Percentiles rank a stretch among this genome's conserved stretches.
Evolutionary conservation across 805 yeast species (phyloP).

Genomic region (Crinitomyces ghanaensis): DNA sequence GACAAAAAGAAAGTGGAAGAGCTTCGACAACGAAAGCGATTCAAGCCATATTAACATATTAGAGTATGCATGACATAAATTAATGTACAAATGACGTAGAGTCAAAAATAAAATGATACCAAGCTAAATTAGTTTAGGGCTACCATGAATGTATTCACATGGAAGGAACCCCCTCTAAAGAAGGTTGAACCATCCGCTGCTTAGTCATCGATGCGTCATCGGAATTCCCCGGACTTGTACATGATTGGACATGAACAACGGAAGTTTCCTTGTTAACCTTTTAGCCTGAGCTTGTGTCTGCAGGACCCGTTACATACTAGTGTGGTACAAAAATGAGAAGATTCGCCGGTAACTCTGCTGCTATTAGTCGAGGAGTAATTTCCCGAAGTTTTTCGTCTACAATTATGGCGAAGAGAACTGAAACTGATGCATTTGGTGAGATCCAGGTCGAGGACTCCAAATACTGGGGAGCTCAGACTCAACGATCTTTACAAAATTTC

Average conservation of each 20-base stretch:
- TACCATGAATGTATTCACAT: neutral
- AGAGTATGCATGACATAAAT: neutral
- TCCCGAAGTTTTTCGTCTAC: slow-evolving; percentile 4
- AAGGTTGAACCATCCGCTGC: slow-evolving; percentile 1
- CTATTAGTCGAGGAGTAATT: slow-evolving; percentile 5
- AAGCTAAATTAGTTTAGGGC: neutral
- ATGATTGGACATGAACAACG: too few species aligned
- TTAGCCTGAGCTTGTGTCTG: too few species aligned
- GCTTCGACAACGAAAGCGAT: slow-evolving; percentile 71
- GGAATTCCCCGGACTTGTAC: too few species aligned
- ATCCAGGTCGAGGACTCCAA: slow-evolving; percentile 76
- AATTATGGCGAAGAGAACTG: slow-evolving; percentile 42
- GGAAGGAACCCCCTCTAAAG: neutral
- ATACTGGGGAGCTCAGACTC: slow-evolving; percentile 98
- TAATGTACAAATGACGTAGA: too few species aligned
- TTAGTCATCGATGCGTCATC: too few species aligned
- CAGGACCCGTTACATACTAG: too few species aligned
- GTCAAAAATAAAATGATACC: neutral
- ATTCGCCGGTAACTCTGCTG: slow-evolving; percentile 2
- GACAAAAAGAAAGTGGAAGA: slow-evolving; percentile 78
- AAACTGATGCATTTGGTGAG: slow-evolving; percentile 94
- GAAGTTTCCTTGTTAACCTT: too few species aligned
- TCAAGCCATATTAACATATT: slow-evolving; percentile 61
- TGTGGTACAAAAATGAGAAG: slow-evolving; percentile 7
- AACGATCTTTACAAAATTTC: slow-evolving; percentile 83